These are phyloP conservation scores for Cronartium ribicola DNA, from an alignment of 1,284 basidiomycete genomes.

Conservation along the genomic window DNA sequence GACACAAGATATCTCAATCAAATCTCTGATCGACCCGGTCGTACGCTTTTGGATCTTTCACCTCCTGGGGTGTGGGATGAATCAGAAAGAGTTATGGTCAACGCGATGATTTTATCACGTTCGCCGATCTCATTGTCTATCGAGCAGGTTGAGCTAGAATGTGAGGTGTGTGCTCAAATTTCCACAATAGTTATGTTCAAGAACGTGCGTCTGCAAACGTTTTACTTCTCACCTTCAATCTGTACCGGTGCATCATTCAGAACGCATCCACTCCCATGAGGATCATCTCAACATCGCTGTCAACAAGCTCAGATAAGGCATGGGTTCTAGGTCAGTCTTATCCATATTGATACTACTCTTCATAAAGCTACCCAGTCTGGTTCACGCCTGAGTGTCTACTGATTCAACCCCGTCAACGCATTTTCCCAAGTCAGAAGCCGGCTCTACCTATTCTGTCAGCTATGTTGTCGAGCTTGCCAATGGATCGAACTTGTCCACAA, in stretches of 20 bases:
- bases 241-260: neutral
- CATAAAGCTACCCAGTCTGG: neutral
- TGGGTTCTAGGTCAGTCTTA: neutral
- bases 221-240: too few relatives aligned
- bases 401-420: conserved; percentile 1
- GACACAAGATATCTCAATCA: conserved; percentile 1
- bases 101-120: neutral
- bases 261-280: neutral
- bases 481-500: neutral
- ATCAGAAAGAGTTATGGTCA: neutral
- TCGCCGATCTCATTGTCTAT: neutral
- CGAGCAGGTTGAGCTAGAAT: neutral
- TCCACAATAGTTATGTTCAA: too few relatives aligned
- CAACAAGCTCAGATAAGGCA: neutral
- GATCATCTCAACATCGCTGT: neutral
- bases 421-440: conserved; percentile 9
- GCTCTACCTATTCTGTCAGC: conserved; percentile 10
- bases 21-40: neutral
- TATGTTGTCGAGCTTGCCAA: conserved; percentile 26
- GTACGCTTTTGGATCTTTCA: neutral
- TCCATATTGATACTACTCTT: too few relatives aligned
- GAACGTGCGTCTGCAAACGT: too few relatives aligned
- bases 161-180: neutral
- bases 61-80: neutral
- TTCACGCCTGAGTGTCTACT: neutral